Base-by-base conservation (phyloP, 1,284 basidiomycete species). In the Rhodotorula mucilaginosa region DNA sequence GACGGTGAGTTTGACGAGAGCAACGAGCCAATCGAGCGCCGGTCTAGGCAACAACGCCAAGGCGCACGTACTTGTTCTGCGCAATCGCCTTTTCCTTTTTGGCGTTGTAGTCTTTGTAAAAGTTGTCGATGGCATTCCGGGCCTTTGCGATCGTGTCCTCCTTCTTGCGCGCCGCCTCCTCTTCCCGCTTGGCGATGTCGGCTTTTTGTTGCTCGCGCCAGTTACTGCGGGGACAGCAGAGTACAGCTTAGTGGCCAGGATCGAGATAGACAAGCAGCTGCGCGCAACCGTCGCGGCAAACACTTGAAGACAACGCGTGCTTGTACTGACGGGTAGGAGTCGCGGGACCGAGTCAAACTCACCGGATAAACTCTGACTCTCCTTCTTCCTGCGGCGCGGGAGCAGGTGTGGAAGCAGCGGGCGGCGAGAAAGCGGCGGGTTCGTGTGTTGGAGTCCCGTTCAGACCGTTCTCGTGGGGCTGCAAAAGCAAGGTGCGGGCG, bases 41-140 rank as follows among this genome's bases (percentile, higher is more conserved):
- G 26, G 12, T 29, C 5, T 19, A 51, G 49, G 19, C 12, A 18
- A 18, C 19, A n/a, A 18, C 64, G 23, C 21, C 26, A 48, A 56
- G 66, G 12, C 13, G 5, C 7, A 86, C 90, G 79, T 74, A 96
- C 93, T 99, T 99, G 87, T 99, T 99, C 82, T 94, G 89, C 63
- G 90, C 85, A 78, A 99, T 98, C 79, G 89, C 91, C 80, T 88
- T 88, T 83, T 96, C 93, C 84, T 97, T 97, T 84, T 92, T 90
- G 74, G 86, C 85, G 68, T 93, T 88, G 82, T 99, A 98, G 68
- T 92, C 89, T 80, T 93, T 92, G 82, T 99, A 99, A 82, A 98
- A 99, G 79, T 90, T 87, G 83, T 99, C 97, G 76, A 99, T 97
- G 46, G 91, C 87, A 78, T 89, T 88, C 81, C 98, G 94, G 29